Percentiles rank a stretch among this genome's conserved stretches.
Conservation (phyloP, 2,329 filamentous ascomycete genomes). For the Colletotrichum orchidophilum region DNA sequence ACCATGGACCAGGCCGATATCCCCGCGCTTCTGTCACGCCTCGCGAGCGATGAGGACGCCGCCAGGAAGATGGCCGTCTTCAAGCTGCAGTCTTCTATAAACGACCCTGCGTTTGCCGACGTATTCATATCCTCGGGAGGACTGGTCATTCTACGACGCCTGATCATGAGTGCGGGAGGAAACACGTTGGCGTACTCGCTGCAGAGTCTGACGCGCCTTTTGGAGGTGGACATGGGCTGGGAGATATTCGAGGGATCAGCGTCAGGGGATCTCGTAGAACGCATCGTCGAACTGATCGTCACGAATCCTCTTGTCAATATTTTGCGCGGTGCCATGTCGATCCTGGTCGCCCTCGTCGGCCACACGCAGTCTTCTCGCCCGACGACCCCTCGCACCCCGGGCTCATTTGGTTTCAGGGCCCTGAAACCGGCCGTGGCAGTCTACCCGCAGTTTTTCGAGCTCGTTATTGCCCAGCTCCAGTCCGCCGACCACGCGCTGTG, state of each 20-base stretch:
- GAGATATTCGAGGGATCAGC: conserved; percentile 77
- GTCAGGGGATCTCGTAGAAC: conserved; percentile 73
- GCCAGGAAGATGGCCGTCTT: conserved; percentile 98
- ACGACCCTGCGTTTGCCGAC: conserved; percentile 95
- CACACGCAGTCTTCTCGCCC: conserved; percentile 73
- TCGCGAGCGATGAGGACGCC: conserved; percentile 82
- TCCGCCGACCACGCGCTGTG: conserved; percentile 96
- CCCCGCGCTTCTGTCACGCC: conserved; percentile 70
- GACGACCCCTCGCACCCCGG: conserved; percentile 54
- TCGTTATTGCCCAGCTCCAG: conserved; percentile 89
- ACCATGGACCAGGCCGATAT: conserved; percentile 74
- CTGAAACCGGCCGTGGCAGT: conserved; percentile 91
- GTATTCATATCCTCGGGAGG: conserved; percentile 94
- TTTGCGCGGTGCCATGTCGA: conserved; percentile 94
- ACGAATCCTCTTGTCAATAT: conserved; percentile 97
- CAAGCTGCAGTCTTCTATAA: conserved; percentile 94
- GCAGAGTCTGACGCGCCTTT: conserved; percentile 84
- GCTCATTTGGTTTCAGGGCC: conserved; percentile 86
- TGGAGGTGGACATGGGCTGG: conserved; percentile 99
- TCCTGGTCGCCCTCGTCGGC: conserved; percentile 91
- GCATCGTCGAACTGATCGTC: conserved; percentile 91
- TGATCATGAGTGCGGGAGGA: conserved; percentile 86
- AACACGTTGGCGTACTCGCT: conserved; percentile 97
- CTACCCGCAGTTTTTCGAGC: conserved; percentile 93
- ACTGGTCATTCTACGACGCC: conserved; percentile 79